These are phyloP conservation scores for Scheffersomyces amazonensis DNA, from an alignment of 805 yeast genomes.

Conservation along the genomic window DNA sequence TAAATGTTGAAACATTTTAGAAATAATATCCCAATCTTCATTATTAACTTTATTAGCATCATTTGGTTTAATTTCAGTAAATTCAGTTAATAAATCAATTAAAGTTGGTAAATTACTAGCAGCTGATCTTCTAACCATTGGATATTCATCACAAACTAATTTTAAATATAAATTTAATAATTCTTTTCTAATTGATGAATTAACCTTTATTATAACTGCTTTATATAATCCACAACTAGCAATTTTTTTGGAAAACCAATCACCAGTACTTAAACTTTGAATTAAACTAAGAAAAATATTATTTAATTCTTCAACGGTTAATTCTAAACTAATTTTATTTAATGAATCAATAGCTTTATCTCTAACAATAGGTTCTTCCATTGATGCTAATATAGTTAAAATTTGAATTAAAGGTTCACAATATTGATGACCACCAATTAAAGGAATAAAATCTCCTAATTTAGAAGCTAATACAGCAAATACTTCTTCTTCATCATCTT, in stretches of 20 bases:
- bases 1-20: conserved; percentile 77
- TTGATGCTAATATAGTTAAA: conserved; percentile 79
- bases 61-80: conserved; percentile 38
- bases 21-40: conserved; percentile 72
- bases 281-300: conserved; percentile 73
- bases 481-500: conserved; percentile 98
- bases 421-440: conserved; percentile 73
- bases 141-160: conserved; percentile 85
- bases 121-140: conserved; percentile 96
- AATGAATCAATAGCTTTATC: conserved; percentile 90
- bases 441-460: conserved; percentile 82
- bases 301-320: conserved; percentile 61
- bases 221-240: conserved; percentile 89
- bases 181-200: conserved; percentile 52
- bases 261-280: conserved; percentile 75
- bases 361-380: conserved; percentile 95
- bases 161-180: conserved; percentile 66
- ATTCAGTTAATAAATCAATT: conserved; percentile 50
- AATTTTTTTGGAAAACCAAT: conserved; percentile 92
- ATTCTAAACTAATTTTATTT: conserved; percentile 62
- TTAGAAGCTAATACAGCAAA: conserved; percentile 91
- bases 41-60: conserved; percentile 42
- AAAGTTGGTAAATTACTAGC: conserved; percentile 79
- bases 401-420: conserved; percentile 57
- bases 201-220: conserved; percentile 59